Evolutionary conservation across 306 rosid genomes (phyloP), one percentile per base, ranked within the genome.

Genomic region (Bauhinia variegata): DNA sequence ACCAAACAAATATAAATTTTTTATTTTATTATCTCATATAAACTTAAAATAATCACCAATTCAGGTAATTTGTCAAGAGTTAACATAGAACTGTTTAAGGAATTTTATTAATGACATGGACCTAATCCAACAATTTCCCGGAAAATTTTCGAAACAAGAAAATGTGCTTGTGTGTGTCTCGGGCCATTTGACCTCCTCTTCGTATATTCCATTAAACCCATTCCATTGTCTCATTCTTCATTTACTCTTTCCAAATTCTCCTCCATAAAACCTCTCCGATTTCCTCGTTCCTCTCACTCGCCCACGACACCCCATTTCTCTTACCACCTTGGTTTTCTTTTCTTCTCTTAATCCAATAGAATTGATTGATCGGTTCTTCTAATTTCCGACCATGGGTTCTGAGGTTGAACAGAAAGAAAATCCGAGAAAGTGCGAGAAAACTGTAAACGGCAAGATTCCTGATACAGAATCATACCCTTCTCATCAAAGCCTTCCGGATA

Each of bases 161-260:
- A 65, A 57, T 31, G 75, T 8, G 28, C 0, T 12, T 54, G 15
- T 68, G 83, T 52, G 52, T 18, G 8, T 19, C n/a, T 36, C 31
- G 30, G 6, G 12, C 12, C 28, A 33, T 75, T 69, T 5, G 81
- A 75, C 84, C 39, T 52, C 19, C 71, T 79, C 79, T 10, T 17
- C 0, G 54, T 23, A 41, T 51, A 36, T 57, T 48, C 75, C 50
- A 55, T 8, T 28, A 37, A 63, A n/a, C 16, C 69, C 28, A 23
- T 2, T 17, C 67, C 64, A 33, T 43, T 28, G 47, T 54, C 64
- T 51, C 53, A 36, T 0, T 36, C 41, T 36, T 36, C 9, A 36
- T 36, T 31, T 46, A 3, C 43, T 11, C 15, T 37, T 37, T 57
- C 57, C 54, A n/a, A 36, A 46, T 61, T 67, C 17, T 8, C 47